Evolutionary conservation across 2,329 filamentous ascomycete species (phyloP), one percentile per base, ranked within the genome.

Genomic region (Penicillium psychrosexuale): DNA sequence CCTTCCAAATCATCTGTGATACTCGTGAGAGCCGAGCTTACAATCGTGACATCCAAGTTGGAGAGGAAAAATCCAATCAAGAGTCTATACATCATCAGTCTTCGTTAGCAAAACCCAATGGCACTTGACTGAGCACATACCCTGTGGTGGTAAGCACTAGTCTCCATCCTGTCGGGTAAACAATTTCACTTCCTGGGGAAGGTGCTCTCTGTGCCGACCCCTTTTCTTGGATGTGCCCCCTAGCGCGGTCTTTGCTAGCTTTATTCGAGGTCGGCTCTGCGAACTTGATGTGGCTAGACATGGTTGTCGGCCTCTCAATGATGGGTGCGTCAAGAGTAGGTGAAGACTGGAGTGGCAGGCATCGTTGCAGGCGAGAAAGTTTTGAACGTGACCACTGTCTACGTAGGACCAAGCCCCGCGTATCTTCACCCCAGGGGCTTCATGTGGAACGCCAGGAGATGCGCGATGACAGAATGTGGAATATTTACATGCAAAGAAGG

Each of bases 21-120:
- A 19, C 61, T 59, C 4, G 73, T 58, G 1, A 75, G 59, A 5
- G 70, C 65, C 1, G 71, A 73, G 56, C 70, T 73, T 4, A 71
- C 69, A 27, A 74, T 68, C 4, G 70, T 66, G n/a, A 68, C 60
- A 53, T 74, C 68, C 19, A 74, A 31, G 43, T 69, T 71, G 15
- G 66, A 64, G 13, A 73, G 61, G 36, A 69, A 73, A 45, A 68
- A 65, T 8, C 66, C 54, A 48, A 66, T 62, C 45, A 69, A 47
- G 17, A 67, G 58, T 28, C 70, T 65, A n/a, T 44, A 24, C 7
- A 37, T 37, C 3, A 22, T 47, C n/a, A 40, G 19, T 31, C 34
- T 15, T 5, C n/a, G 12, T 33, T 15, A 33, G n/a, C 51, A 8
- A 3, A 39, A 4, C 13, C 7, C 8, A 4, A 37, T 5, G 17